These are phyloP conservation scores for Dictyophora rubrovolvata DNA, from an alignment of 768 basidiomycete genomes.

Conservation along the genomic window DNA sequence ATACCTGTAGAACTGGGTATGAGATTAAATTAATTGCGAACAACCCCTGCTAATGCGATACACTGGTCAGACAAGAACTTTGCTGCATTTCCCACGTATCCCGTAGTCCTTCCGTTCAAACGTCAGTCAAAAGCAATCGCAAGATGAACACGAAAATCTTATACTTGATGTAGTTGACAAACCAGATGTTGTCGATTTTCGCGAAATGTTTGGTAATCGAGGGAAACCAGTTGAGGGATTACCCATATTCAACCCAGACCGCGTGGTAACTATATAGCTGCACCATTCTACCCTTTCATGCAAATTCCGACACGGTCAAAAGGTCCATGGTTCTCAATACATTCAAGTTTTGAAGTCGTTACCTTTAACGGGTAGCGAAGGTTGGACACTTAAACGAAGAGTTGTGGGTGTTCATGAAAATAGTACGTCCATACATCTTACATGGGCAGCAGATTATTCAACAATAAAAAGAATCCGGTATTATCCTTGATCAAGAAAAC, in stretches of 20 bases:
- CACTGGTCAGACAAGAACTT: constrained; percentile 47
- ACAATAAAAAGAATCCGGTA: constrained; percentile 49
- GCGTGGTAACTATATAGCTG: constrained; percentile 37
- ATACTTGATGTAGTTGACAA: not conserved
- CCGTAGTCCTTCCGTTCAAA: constrained; percentile 69
- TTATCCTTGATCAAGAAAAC: constrained; percentile 58
- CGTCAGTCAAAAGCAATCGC: constrained; percentile 23
- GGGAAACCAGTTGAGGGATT: constrained; percentile 45
- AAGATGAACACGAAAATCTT: not conserved
- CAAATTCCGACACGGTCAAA: not conserved
- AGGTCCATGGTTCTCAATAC: constrained; percentile 74
- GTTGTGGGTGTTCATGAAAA: constrained; percentile 72
- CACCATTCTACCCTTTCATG: not conserved
- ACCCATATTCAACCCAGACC: constrained; percentile 60
- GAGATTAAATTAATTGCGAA: not conserved
- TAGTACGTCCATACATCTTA: constrained; percentile 36
- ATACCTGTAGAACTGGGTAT: constrained; percentile 20
- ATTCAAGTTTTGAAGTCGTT: constrained; percentile 75
- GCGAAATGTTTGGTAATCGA: constrained; percentile 31
- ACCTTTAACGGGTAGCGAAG: constrained; percentile 63
- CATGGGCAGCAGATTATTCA: not conserved
- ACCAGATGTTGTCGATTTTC: constrained; percentile 30
- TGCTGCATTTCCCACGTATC: constrained; percentile 75
- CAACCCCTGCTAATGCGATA: not conserved
- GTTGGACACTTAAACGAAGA: constrained; percentile 64